Base-by-base conservation (phyloP, 2,329 filamentous ascomycete species). In the Fonsecaea erecta region DNA sequence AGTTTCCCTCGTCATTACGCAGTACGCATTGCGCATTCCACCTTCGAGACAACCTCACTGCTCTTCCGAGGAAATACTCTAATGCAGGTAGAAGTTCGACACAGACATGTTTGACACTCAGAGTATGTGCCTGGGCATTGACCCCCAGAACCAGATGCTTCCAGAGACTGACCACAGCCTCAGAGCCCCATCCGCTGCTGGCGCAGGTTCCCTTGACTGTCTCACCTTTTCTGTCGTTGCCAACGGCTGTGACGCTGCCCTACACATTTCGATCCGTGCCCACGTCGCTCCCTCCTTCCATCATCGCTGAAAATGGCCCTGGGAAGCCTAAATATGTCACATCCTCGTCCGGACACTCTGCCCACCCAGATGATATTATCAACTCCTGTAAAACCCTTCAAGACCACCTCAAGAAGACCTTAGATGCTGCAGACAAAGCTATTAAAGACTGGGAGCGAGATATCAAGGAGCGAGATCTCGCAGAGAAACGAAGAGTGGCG, bases 231-330 rank as follows among this genome's bases (percentile, higher is more conserved):
- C 87, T 98, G 73, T 90, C 90, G 66, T 89, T 99, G 34, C 95
- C 95, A 11, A 90, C 91, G 32, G 90, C 94, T 28, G 91, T 93
- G 21, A 97, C 93, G 0, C 87, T 99, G 7, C 94, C 95, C 26
- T 98, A 98, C 82, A 96, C 92, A 72, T 98, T 97, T 85, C 94
- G 93, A 76, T 85, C 88, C 11, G 89, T 98, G 75, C 92, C 94
- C 0, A 94, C 92, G 0, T 90, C 92, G 1, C 86, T 98, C 0
- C 94, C 95, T 0, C 87, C 87, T 1, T 90, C 91, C 1, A 84
- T 87, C 35, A 85, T 87, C 7, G 80, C 85, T 64, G 76, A 77
- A 51, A 77, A 73, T 64, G 75, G 81, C 70, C 72, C 76, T 18
- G 75, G 79, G 74, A 89, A 86, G 71, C 84, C 83, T 32, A 85